Percentiles rank a stretch among this genome's conserved stretches.
These are phyloP conservation scores for Leishmania tropica DNA, from an alignment of 208 protist species.

Conservation along the genomic window DNA sequence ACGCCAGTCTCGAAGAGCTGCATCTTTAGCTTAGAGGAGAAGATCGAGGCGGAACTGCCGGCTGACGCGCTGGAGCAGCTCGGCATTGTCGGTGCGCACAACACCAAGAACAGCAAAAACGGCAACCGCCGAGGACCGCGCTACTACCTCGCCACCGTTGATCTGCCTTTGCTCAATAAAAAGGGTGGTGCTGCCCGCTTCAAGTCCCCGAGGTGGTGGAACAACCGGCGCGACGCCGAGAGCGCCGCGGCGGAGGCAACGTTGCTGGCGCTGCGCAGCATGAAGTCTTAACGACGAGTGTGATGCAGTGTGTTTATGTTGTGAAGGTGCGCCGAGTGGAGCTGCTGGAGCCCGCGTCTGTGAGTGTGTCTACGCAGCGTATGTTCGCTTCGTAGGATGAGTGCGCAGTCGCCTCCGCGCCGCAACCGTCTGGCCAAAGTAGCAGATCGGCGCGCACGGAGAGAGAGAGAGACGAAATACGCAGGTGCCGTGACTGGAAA, in stretches of 20 bases:
- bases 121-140: slow-evolving; percentile 48
- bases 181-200: slow-evolving; percentile 58
- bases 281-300: slow-evolving; percentile 31
- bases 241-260: slow-evolving; percentile 58
- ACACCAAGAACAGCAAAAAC: slow-evolving; percentile 35
- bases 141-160: slow-evolving; percentile 57
- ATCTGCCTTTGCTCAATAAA: slow-evolving; percentile 71
- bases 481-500: background rate
- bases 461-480: background rate
- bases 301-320: background rate
- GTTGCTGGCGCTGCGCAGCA: slow-evolving; percentile 43
- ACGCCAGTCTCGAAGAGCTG: slow-evolving; percentile 68
- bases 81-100: slow-evolving; percentile 32
- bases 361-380: background rate
- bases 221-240: slow-evolving; percentile 50
- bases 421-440: background rate
- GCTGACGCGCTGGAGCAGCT: slow-evolving; percentile 36
- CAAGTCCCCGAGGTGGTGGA: slow-evolving; percentile 54
- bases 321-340: background rate
- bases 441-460: background rate
- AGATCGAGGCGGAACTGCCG: slow-evolving; percentile 42
- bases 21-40: slow-evolving; percentile 63
- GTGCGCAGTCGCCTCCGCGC: background rate
- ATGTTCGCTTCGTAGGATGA: background rate
- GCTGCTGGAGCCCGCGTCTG: background rate